A percentile compares a stretch with the other conserved stretches of the same genome.
phyloP scores from a whole-genome alignment of 176 grass and related monocot species.

The Carex pumila region DNA sequence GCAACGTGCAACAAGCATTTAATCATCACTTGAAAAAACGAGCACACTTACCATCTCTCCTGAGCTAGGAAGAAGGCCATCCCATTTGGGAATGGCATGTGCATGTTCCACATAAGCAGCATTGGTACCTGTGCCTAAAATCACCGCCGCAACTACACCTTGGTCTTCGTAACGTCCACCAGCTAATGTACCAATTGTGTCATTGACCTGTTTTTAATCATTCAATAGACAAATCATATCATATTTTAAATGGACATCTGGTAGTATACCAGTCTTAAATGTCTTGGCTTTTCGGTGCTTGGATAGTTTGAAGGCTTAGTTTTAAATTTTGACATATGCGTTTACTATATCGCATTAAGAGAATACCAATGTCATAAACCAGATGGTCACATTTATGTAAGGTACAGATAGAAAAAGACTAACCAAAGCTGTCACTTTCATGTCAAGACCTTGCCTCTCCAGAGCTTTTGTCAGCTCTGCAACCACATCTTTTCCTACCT shows the following conservation, averaged over 20 bases:
- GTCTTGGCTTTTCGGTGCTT: background rate
- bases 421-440: constrained; percentile 79
- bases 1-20: constrained; percentile 8
- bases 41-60: constrained; percentile 59
- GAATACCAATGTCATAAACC: background rate
- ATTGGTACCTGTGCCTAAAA: constrained; percentile 93
- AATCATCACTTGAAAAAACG: constrained; percentile 27
- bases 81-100: constrained; percentile 79
- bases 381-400: background rate
- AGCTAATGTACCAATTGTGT: constrained; percentile 84
- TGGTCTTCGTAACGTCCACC: constrained; percentile 71
- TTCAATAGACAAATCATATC: background rate
- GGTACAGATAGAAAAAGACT: constrained; percentile 15
- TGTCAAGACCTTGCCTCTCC: constrained; percentile 77
- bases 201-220: constrained; percentile 54
- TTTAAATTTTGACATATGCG: background rate
- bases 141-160: constrained; percentile 66
- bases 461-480: constrained; percentile 70
- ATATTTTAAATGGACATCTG: background rate
- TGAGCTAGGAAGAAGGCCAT: constrained; percentile 53
- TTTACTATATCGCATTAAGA: background rate
- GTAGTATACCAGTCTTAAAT: background rate
- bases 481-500: constrained; percentile 90
- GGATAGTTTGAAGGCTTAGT: background rate
- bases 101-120: constrained; percentile 82